Percentiles rank a stretch among this genome's conserved stretches.
Conservation (phyloP, 495 filamentous ascomycete species). For the Delitschia confertaspora region DNA sequence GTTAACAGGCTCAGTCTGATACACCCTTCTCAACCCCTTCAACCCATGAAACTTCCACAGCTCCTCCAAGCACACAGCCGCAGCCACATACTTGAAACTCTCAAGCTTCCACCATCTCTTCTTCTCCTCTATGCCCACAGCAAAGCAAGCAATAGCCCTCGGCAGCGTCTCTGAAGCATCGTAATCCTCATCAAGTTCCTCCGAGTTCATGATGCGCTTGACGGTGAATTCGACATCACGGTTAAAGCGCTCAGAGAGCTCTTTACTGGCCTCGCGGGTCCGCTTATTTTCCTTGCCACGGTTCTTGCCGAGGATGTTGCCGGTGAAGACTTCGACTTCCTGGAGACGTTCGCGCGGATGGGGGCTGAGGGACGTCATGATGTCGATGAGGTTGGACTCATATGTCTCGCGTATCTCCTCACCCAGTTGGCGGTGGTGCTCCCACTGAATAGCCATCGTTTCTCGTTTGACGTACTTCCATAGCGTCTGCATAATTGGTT, state of each 20-base stretch:
- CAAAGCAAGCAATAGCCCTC: slow-evolving; percentile 44
- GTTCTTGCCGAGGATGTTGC: slow-evolving; percentile 57
- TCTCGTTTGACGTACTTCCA: slow-evolving; percentile 38
- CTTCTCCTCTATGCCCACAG: slow-evolving; percentile 2
- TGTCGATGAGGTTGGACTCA: slow-evolving; percentile 48
- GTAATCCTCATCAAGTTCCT: slow-evolving; percentile 29
- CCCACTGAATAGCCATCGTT: slow-evolving; percentile 39
- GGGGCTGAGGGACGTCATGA: slow-evolving; percentile 51
- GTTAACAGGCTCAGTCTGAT: too few relatives aligned
- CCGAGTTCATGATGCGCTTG: slow-evolving; percentile 37
- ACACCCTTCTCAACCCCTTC: too few relatives aligned
- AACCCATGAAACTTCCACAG: too few relatives aligned
- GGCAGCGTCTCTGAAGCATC: slow-evolving; percentile 39
- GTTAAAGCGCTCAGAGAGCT: slow-evolving; percentile 55
- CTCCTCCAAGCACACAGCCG: too few relatives aligned
- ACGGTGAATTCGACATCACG: slow-evolving; percentile 42
- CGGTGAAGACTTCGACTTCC: slow-evolving; percentile 70
- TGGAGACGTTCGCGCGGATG: slow-evolving; percentile 49
- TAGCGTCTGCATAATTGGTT: slow-evolving; percentile 40
- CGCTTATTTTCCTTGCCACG: slow-evolving; percentile 46
- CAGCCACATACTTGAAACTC: slow-evolving; percentile 5
- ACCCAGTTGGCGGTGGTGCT: slow-evolving; percentile 37
- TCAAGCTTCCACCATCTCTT: not conserved
- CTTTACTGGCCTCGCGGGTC: slow-evolving; percentile 53
- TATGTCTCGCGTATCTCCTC: slow-evolving; percentile 55